phyloP scores from a whole-genome alignment of 2,329 filamentous ascomycete species.

The Alternaria ethzedia region DNA sequence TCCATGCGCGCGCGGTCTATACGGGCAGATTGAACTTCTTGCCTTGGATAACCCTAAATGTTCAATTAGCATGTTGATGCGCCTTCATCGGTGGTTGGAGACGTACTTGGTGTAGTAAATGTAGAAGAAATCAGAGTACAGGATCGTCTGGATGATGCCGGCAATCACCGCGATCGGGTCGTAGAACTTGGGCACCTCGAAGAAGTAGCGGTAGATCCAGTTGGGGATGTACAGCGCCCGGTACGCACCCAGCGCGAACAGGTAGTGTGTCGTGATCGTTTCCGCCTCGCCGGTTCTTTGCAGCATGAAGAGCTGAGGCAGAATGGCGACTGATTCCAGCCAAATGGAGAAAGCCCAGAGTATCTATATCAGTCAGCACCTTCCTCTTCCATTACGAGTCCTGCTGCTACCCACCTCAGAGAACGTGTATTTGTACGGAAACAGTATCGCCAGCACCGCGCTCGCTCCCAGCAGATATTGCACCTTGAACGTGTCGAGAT shows the following conservation, averaged over 20 bases:
- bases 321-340: slow-evolving; percentile 94
- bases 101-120: slow-evolving; percentile 95
- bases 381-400: not conserved
- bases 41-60: slow-evolving; percentile 57
- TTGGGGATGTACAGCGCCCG: slow-evolving; percentile 97
- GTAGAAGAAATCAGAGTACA: slow-evolving; percentile 99
- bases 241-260: slow-evolving; percentile 91
- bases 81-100: not conserved
- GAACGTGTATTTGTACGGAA: slow-evolving; percentile 82
- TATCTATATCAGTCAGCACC: slow-evolving; percentile 63
- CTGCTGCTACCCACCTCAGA: slow-evolving; percentile 60
- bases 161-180: slow-evolving; percentile 89
- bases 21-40: slow-evolving; percentile 63
- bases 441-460: slow-evolving; percentile 76
- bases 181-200: slow-evolving; percentile 70
- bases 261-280: slow-evolving; percentile 98
- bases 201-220: slow-evolving; percentile 91
- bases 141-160: slow-evolving; percentile 87
- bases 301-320: slow-evolving; percentile 97
- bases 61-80: not conserved
- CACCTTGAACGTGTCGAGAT: slow-evolving; percentile 95
- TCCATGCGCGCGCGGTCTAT: slow-evolving; percentile 32
- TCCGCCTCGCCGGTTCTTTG: slow-evolving; percentile 97
- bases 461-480: slow-evolving; percentile 89
- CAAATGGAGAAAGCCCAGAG: slow-evolving; percentile 98